These are phyloP conservation scores for Escovopsis sp. DNA, from an alignment of 2,329 filamentous ascomycete species.

Conservation along the genomic window DNA sequence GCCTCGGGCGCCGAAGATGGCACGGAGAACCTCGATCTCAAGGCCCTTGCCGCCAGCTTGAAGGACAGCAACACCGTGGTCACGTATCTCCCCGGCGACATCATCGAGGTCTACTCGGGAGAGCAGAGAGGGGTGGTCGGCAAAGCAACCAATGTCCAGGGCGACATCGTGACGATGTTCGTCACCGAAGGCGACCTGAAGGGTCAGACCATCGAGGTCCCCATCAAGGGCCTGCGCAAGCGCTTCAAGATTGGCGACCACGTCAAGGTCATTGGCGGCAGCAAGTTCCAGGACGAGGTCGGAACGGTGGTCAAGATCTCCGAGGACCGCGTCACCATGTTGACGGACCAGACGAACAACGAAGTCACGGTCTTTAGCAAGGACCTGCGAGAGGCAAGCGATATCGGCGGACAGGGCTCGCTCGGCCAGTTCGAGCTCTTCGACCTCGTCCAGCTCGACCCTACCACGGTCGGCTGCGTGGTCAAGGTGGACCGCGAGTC, in stretches of 20 bases:
- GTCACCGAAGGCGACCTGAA: constrained; percentile 71
- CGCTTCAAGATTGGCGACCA: constrained; percentile 88
- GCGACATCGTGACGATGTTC: constrained; percentile 79
- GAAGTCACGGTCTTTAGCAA: constrained; percentile 98
- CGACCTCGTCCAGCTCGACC: constrained; percentile 86
- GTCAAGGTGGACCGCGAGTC: constrained; percentile 93
- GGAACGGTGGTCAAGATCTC: constrained; percentile 93
- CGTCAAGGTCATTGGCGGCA: constrained; percentile 95
- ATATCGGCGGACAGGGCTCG: constrained; percentile 72
- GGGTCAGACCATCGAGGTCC: constrained; percentile 82
- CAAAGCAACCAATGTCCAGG: constrained; percentile 70
- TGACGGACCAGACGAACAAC: constrained; percentile 83
- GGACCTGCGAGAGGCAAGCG: constrained; percentile 82
- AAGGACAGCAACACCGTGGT: constrained; percentile 72
- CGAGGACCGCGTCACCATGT: constrained; percentile 80
- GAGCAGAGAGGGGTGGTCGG: constrained; percentile 88
- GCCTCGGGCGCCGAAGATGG: constrained; percentile 80
- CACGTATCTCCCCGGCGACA: constrained; percentile 80
- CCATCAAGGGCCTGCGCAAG: constrained; percentile 83
- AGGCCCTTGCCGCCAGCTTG: constrained; percentile 76
- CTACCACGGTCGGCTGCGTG: constrained; percentile 81
- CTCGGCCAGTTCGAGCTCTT: constrained; percentile 85
- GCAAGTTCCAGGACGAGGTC: constrained; percentile 85
- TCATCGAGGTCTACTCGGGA: constrained; percentile 91
- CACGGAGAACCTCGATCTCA: constrained; percentile 82